These are phyloP conservation scores for Gossypium ekmanianum DNA, from an alignment of 345 rosid species.

Conservation along the genomic window DNA sequence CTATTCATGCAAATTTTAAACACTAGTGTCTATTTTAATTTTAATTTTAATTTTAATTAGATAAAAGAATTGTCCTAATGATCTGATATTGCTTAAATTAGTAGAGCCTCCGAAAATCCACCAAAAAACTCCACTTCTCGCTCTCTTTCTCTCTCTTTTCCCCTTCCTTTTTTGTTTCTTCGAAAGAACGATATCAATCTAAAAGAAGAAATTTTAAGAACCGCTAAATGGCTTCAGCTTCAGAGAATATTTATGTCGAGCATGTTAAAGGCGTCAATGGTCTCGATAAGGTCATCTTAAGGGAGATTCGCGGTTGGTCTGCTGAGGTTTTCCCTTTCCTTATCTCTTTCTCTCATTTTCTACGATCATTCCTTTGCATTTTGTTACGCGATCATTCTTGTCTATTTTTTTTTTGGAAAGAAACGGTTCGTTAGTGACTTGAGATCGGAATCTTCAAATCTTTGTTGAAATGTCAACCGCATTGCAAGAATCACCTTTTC, in stretches of 20 bases:
- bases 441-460: neutral
- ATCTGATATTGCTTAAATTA: neutral
- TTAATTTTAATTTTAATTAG: no score
- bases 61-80: neutral
- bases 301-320: conserved; percentile 56
- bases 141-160: neutral
- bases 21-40: no score
- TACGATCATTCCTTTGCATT: neutral
- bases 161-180: neutral
- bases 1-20: no score
- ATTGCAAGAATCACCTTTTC: neutral
- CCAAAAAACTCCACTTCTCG: neutral
- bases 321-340: conserved; percentile 49
- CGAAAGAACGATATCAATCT: no score
- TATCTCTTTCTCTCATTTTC: no score
- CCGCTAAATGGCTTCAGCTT: conserved; percentile 4
- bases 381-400: neutral
- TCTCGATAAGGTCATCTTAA: conserved; percentile 67
- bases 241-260: conserved; percentile 33
- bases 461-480: neutral
- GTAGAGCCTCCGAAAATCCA: conserved; percentile 4
- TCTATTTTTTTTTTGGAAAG: neutral
- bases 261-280: conserved; percentile 64
- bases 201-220: conserved; percentile 3
- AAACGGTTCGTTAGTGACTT: neutral